phyloP scores from a whole-genome alignment of 805 yeast species.

The Kluyveromyces dobzhanskii region DNA sequence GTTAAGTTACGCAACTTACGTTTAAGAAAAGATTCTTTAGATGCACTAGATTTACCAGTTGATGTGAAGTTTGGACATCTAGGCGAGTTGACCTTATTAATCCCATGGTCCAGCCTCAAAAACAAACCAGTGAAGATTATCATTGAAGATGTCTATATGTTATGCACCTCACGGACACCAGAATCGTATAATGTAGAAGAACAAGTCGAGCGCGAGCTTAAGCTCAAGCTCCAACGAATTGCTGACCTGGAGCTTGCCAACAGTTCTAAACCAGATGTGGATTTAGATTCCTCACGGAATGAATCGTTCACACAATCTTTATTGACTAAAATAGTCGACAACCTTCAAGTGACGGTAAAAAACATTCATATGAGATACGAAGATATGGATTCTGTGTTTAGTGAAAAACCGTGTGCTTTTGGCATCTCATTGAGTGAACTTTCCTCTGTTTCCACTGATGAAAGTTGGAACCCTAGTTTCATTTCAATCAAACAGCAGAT shows the following conservation, averaged over 20 bases:
- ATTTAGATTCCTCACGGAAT: conserved; percentile 41
- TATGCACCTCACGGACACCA: conserved; percentile 67
- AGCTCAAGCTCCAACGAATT: conserved; percentile 56
- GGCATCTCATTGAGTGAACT: conserved; percentile 81
- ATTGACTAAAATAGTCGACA: conserved; percentile 84
- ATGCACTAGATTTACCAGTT: conserved; percentile 75
- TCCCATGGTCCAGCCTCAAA: conserved; percentile 94
- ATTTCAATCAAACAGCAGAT: conserved; percentile 58
- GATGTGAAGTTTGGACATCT: conserved; percentile 84
- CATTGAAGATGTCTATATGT: conserved; percentile 77
- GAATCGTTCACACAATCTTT: conserved; percentile 83
- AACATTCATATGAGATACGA: conserved; percentile 91
- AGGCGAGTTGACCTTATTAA: conserved; percentile 82
- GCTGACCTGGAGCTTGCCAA: conserved; percentile 53
- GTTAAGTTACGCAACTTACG: conserved; percentile 73
- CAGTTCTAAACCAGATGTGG: conserved; percentile 31
- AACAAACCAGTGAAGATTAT: conserved; percentile 84
- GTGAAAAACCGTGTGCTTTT: conserved; percentile 67
- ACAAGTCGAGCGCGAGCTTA: conserved; percentile 54
- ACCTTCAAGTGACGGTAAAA: conserved; percentile 81
- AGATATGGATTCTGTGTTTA: conserved; percentile 58
- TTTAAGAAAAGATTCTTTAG: conserved; percentile 82
- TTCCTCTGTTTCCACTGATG: conserved; percentile 87
- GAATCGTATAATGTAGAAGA: conserved; percentile 49
- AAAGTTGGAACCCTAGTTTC: conserved; percentile 76